These are phyloP conservation scores for Cryphonectria nitschkei DNA, from an alignment of 2,329 filamentous ascomycete genomes.

Conservation along the genomic window DNA sequence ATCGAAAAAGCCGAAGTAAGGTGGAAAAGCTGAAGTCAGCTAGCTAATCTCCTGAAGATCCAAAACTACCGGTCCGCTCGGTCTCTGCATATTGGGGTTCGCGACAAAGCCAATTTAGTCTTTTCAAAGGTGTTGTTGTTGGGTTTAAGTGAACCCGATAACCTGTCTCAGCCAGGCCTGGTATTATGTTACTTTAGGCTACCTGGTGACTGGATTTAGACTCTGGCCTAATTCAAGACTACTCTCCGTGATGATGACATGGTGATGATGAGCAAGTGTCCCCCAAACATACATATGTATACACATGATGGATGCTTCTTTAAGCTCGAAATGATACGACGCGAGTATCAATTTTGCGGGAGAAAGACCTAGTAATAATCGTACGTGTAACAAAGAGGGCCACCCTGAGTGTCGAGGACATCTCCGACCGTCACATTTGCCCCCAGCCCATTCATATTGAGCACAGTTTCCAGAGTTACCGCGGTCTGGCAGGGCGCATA, in stretches of 20 bases:
- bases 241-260: not conserved
- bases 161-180: not conserved
- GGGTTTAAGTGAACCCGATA: not conserved
- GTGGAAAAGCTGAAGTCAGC: not conserved
- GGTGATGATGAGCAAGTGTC: not conserved
- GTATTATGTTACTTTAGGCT: not conserved
- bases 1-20: not conserved
- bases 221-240: not conserved
- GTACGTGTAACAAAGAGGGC: constrained; percentile 15
- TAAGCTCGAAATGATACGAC: not conserved
- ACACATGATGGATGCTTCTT: no score
- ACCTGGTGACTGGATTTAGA: not conserved
- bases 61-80: not conserved
- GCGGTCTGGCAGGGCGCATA: constrained; percentile 11
- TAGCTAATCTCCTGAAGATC: not conserved
- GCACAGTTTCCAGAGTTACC: constrained; percentile 2
- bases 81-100: not conserved
- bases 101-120: not conserved
- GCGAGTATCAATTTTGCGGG: not conserved
- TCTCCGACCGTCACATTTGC: constrained; percentile 6
- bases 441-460: constrained; percentile 19
- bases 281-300: not conserved
- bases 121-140: not conserved
- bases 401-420: constrained; percentile 13
- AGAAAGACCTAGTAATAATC: constrained; percentile 10